These are phyloP conservation scores for Claviceps pazoutovae DNA, from an alignment of 2,329 filamentous ascomycete genomes.

Conservation along the genomic window DNA sequence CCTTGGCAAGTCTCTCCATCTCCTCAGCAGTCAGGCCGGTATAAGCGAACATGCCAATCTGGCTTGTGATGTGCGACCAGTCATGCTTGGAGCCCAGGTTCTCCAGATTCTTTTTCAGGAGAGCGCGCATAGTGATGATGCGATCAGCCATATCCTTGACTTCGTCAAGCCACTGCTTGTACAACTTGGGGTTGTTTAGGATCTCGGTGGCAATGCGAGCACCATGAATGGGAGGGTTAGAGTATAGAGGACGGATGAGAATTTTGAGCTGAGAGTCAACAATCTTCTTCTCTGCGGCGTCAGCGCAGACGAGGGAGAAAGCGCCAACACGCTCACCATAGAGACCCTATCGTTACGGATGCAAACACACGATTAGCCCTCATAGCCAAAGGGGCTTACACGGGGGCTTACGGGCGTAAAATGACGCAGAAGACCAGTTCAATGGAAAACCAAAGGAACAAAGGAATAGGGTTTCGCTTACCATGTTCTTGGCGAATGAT, in stretches of 20 bases:
- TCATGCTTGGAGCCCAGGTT: conserved; percentile 90
- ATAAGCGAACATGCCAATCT: conserved; percentile 99
- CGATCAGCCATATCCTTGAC: conserved; percentile 98
- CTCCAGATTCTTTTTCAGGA: conserved; percentile 91
- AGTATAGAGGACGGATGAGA: conserved; percentile 91
- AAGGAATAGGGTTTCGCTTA: conserved; percentile 22
- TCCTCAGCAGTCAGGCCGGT: conserved; percentile 82
- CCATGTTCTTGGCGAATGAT: conserved; percentile 99
- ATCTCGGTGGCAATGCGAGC: conserved; percentile 88
- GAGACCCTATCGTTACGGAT: conserved; percentile 49
- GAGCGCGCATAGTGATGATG: conserved; percentile 94
- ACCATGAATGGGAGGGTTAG: conserved; percentile 93
- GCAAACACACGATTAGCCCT: not conserved
- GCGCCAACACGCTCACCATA: conserved; percentile 97
- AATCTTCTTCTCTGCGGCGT: conserved; percentile 82
- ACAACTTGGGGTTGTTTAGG: conserved; percentile 69
- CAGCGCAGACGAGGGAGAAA: conserved; percentile 81
- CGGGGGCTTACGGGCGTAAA: not conserved
- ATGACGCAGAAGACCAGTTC: not conserved
- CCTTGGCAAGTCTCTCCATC: conserved; percentile 82
- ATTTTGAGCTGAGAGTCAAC: conserved; percentile 98
- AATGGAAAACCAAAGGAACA: not conserved
- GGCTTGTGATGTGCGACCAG: conserved; percentile 96
- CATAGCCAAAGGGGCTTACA: not conserved
- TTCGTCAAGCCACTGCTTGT: conserved; percentile 89